A percentile compares a stretch with the other conserved stretches of the same genome.
These are phyloP conservation scores for Podila minutissima DNA, from an alignment of 192 early-diverging fungal species.

Conservation along the genomic window DNA sequence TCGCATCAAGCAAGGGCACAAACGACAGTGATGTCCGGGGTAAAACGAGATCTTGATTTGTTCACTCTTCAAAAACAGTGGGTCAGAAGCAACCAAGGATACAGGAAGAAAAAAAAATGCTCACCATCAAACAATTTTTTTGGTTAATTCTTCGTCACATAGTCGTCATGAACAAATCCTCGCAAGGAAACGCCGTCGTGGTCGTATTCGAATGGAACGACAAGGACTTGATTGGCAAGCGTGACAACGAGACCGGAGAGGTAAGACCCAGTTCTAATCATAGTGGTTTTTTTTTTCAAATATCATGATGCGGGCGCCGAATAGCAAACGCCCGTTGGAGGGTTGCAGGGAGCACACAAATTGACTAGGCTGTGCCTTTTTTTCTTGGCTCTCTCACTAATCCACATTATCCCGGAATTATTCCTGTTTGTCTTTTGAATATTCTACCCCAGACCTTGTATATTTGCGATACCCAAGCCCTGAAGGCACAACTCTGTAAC, in stretches of 20 bases:
- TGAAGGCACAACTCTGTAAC: slow-evolving; percentile 62
- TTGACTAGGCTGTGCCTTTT: background rate
- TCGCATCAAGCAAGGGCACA: slow-evolving; percentile 15
- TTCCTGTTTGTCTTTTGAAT: background rate
- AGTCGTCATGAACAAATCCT: slow-evolving; percentile 41
- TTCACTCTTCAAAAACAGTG: background rate
- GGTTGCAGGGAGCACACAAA: background rate
- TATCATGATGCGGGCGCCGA: too few species aligned
- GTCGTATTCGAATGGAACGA: slow-evolving; percentile 61
- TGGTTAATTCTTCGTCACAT: background rate
- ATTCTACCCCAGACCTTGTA: slow-evolving; percentile 35
- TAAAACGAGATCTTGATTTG: background rate
- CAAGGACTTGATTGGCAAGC: slow-evolving; percentile 50
- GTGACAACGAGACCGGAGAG: slow-evolving; percentile 15
- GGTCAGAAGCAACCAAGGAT: background rate
- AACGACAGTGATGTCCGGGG: slow-evolving; percentile 36
- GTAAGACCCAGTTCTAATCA: slow-evolving; percentile 4
- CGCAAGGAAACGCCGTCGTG: slow-evolving; percentile 52
- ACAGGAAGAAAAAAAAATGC: background rate
- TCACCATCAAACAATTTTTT: background rate
- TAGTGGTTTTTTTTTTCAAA: too few species aligned
- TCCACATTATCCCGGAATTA: background rate
- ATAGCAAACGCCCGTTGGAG: too few species aligned
- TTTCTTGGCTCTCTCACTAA: background rate
- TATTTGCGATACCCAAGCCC: slow-evolving; percentile 66